Base-by-base conservation (phyloP, 345 rosid genomes). In the Euphorbia peplus region DNA sequence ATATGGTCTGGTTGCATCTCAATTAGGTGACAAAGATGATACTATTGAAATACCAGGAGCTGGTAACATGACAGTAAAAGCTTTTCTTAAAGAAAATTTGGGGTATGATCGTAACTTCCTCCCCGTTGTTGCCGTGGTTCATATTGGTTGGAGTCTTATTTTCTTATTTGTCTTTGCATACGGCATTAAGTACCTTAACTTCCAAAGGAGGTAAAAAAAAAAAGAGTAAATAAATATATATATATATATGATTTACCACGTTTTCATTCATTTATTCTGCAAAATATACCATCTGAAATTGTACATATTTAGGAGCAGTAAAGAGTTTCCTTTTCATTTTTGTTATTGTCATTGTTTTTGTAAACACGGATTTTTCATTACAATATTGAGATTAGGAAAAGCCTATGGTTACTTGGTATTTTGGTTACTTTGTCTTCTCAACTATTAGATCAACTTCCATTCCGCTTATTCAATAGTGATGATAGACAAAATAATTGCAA, bases 1-100 rank as follows among this genome's bases (percentile, higher is more conserved):
- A n/a, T 84, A 90, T 16, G 96, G 92, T 2, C 79, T 92, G n/a
- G 74, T 90, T 52, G 78, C 95, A 15, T 80, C 89, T 66, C 96
- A 90, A 75, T 80, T 88, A 24, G 96, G 96, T 56, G 88, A 92
- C 74, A 73, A 35, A 4, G 69, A 76, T 3, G 1, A 70, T 28
- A 10, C 5, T 2, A 58, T 90, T 19, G 72, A 69, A 5, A 64
- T 92, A n/a, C 82, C 81, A 13, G 96, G 92, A 62, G 26, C 48
- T 0, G 70, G 66, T 4, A 62, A 54, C 0, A 42, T 37, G 60
- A 46, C 74, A 21, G 30, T 88, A 4, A 87, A 85, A 61, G 32
- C 5, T n/a, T 79, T 85, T 75, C 84, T 92, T 18, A 80, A 87
- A 60, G 46, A 73, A 0, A 52, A 28, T 30, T 71, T 84, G 1